These are phyloP conservation scores for Cordyceps javanica DNA, from an alignment of 2,329 filamentous ascomycete genomes.

Conservation along the genomic window DNA sequence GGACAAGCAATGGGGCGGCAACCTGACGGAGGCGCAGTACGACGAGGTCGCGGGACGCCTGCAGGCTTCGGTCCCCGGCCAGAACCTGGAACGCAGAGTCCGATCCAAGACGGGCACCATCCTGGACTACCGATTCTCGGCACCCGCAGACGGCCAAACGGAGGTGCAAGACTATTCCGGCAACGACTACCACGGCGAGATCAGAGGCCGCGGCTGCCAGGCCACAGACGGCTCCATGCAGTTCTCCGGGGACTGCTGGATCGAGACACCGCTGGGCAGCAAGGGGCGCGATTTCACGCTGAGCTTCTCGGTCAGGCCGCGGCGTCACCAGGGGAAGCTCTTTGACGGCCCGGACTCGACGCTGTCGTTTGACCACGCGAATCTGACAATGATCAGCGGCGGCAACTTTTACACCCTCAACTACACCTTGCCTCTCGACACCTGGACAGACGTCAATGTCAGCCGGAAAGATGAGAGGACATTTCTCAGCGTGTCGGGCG, in stretches of 20 bases:
- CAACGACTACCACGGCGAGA: conserved; percentile 16
- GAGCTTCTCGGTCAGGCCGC: conserved; percentile 32
- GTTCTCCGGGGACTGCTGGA: conserved; percentile 30
- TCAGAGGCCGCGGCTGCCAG: conserved; percentile 22
- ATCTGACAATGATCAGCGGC: conserved; percentile 13
- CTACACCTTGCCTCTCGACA: conserved; percentile 11
- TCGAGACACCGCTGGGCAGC: conserved; percentile 41
- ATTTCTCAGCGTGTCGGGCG: background rate
- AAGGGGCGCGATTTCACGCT: conserved; percentile 54
- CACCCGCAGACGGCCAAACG: conserved; percentile 19
- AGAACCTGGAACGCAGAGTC: conserved; percentile 19
- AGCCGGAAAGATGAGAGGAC: background rate
- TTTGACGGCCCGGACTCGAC: conserved; percentile 14
- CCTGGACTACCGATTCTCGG: conserved; percentile 20
- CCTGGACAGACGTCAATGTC: conserved; percentile 14
- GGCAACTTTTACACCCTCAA: conserved; percentile 13
- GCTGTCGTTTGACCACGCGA: conserved; percentile 9
- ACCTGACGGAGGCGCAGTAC: conserved; percentile 13
- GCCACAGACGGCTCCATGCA: conserved; percentile 23
- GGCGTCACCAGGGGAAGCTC: conserved; percentile 11
- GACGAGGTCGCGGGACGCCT: conserved; percentile 15
- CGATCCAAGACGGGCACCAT: conserved; percentile 15
- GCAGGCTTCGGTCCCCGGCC: conserved; percentile 18
- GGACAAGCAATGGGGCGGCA: conserved; percentile 22
- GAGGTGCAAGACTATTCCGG: conserved; percentile 16